Evolutionary conservation across 805 yeast genomes (phyloP), one percentile per base, ranked within the genome.

Genomic region (Middelhovenomyces tepae): DNA sequence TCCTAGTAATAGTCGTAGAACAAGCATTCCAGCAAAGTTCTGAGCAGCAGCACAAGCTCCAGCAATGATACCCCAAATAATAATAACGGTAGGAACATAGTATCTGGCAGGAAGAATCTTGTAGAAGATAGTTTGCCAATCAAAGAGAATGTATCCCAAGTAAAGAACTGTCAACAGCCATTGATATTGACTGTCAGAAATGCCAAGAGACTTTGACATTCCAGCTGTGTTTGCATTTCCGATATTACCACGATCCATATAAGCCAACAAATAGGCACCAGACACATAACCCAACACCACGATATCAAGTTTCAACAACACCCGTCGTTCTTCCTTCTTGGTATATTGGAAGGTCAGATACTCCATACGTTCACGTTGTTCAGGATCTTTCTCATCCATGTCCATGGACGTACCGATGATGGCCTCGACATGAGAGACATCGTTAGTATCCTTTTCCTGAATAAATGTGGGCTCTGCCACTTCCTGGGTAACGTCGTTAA

Each of bases 191-290:
- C 45, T 43, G 9, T 67, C 69, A 4, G 46, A 32, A 31, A 69
- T 48, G 2, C 56, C 53, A 37, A 69, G 47, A 37, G 66, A 73
- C 9, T 55, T 54, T 41, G 59, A 59, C 39, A 71, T 48, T 10
- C 73, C 73, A 22, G 71, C 75, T 25, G 68, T 56, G 37, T 71
- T 57, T 2, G 75, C 75, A 45, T 68, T 63, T 9, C 75, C 76
- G 42, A 71, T 66, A 42, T 69, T 71, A 41, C 67, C 65, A 32
- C 76, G 47, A 48, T 71, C 76, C 31, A 71, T 53, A 43, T 64
- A 71, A 32, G 70, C 65, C 35, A 70, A 52, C 40, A 71, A 60
- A 40, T 69, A 70, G 22, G 70, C 57, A 19, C 60, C 48, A 17
- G 68, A 63, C 28, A 69, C 45, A 59, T 64, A 60, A 4, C 73